phyloP scores from a whole-genome alignment of 169 alveolate species.

The Amoebophrya sp. region DNA sequence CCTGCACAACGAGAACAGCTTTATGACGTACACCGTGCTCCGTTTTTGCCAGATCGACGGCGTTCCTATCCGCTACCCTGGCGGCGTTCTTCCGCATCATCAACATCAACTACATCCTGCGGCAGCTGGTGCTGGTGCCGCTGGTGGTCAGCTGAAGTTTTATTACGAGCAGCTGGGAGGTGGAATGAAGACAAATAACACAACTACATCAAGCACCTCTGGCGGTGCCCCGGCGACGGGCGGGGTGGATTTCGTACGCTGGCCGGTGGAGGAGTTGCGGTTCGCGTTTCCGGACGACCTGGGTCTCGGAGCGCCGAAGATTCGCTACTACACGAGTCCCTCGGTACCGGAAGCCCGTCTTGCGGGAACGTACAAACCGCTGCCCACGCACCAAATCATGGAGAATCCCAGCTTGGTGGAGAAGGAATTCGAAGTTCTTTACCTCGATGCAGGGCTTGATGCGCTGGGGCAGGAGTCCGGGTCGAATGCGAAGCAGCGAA shows the following conservation, averaged over 20 bases:
- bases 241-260: neutral
- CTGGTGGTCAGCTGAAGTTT: no score
- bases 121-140: no score
- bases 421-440: no score
- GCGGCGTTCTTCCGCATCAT: no score
- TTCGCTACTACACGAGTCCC: neutral
- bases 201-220: neutral
- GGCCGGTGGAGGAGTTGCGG: neutral
- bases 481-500: no score
- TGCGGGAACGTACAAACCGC: neutral
- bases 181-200: no score
- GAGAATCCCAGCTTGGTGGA: no score
- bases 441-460: no score
- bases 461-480: no score
- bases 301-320: neutral
- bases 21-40: neutral
- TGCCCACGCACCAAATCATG: neutral
- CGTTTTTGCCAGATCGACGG: neutral
- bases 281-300: neutral
- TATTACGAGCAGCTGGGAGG: no score
- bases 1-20: neutral
- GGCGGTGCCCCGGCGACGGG: no score
- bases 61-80: neutral
- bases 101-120: no score
- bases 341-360: neutral